These are phyloP conservation scores for Crotalaria pallida DNA, from an alignment of 306 rosid genomes.

Conservation along the genomic window DNA sequence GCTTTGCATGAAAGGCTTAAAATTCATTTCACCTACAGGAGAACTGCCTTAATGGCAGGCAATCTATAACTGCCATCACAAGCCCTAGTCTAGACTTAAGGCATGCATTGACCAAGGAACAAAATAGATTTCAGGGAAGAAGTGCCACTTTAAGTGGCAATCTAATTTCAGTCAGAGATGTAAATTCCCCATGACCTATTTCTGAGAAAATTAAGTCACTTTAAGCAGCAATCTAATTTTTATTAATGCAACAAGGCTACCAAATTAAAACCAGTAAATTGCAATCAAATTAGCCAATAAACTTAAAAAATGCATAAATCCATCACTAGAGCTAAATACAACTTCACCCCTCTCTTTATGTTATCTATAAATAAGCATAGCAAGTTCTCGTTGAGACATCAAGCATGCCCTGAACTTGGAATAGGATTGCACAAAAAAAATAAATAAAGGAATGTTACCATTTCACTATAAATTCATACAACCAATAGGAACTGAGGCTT, in stretches of 20 bases:
- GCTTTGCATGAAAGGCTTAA: not conserved
- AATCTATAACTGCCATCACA: not conserved
- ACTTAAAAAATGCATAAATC: conserved; percentile 1
- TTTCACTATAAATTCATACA: not conserved
- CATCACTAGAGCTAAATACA: not conserved
- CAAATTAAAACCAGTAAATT: not conserved
- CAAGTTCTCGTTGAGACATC: too few relatives aligned
- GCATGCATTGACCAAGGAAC: not conserved
- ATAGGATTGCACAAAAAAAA: not conserved
- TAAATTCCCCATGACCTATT: too few relatives aligned
- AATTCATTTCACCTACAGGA: not conserved
- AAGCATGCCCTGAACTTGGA: too few relatives aligned
- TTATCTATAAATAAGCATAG: too few relatives aligned
- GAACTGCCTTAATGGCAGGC: not conserved
- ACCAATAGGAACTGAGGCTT: not conserved
- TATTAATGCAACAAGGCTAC: not conserved
- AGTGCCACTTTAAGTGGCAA: too few relatives aligned
- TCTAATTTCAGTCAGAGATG: too few relatives aligned
- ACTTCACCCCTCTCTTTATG: not conserved
- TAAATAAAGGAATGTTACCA: not conserved
- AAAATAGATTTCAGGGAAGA: too few relatives aligned
- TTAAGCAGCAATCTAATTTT: not conserved
- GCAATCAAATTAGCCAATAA: not conserved
- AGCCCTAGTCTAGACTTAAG: not conserved
- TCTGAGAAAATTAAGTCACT: not conserved